Percentiles rank a stretch among this genome's conserved stretches.
phyloP scores from a whole-genome alignment of 768 basidiomycete genomes.

The Auricularia sp. region DNA sequence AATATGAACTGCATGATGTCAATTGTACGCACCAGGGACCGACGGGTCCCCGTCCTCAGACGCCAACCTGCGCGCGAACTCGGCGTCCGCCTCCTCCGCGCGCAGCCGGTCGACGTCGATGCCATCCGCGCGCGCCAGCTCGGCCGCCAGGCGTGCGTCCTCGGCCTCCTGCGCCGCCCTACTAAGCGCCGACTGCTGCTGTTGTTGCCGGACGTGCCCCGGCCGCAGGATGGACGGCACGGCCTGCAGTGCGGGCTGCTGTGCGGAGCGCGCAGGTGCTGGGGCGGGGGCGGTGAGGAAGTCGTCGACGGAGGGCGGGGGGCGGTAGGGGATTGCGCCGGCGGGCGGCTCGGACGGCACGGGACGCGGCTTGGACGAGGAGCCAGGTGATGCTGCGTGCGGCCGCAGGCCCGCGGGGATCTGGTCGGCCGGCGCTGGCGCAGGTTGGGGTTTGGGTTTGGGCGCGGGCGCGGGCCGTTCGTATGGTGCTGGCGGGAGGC shows the following conservation, averaged over 20 bases:
- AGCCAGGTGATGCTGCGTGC: not conserved
- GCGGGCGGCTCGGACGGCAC: not conserved
- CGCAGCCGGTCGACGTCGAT: slow-evolving; percentile 9
- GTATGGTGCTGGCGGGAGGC: slow-evolving; percentile 5
- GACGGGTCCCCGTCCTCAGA: slow-evolving; percentile 11
- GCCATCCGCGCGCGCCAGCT: slow-evolving; percentile 8
- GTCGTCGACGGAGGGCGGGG: slow-evolving; percentile 4
- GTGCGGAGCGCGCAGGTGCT: not conserved
- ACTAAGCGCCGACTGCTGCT: not conserved
- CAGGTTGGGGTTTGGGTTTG: not conserved
- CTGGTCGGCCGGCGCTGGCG: not conserved
- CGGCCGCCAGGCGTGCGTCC: slow-evolving; percentile 8
- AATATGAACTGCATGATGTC: not conserved
- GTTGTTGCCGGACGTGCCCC: not conserved
- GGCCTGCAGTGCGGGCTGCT: not conserved
- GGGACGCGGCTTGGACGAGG: not conserved
- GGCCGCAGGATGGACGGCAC: slow-evolving; percentile 10
- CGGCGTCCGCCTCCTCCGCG: slow-evolving; percentile 10
- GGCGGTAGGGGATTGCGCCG: not conserved
- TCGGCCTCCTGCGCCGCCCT: slow-evolving; percentile 7
- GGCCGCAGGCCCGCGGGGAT: not conserved
- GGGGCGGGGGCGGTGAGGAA: slow-evolving; percentile 1
- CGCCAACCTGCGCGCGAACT: slow-evolving; percentile 8
- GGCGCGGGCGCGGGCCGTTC: not conserved
- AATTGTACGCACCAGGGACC: not conserved